Evolutionary conservation across 768 basidiomycete genomes (phyloP).

Genomic region (Boletus rubropictus): DNA sequence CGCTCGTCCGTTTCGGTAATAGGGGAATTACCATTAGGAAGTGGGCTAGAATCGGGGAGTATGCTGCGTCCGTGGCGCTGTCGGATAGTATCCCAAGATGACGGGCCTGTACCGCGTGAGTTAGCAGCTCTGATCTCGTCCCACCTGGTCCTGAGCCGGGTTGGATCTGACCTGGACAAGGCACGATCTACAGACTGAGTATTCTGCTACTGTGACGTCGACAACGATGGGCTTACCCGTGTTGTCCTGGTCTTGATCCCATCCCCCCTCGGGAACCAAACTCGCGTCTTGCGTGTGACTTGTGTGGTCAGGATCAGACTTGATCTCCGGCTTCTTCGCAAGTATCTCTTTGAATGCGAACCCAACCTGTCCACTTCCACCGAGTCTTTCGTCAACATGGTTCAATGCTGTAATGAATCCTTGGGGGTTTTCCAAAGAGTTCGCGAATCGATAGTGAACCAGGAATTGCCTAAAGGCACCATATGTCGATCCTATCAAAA

Average conservation of each 20-base stretch:
- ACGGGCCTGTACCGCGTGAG: constrained; percentile 35
- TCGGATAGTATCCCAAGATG: constrained; percentile 66
- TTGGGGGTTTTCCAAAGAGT: constrained; percentile 28
- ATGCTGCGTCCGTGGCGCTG: constrained; percentile 45
- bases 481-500: constrained; percentile 28
- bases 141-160: constrained; percentile 43
- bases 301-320: not conserved
- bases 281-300: constrained; percentile 3
- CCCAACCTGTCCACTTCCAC: constrained; percentile 27
- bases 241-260: constrained; percentile 9
- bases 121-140: constrained; percentile 60
- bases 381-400: constrained; percentile 29
- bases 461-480: constrained; percentile 30
- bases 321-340: constrained; percentile 11
- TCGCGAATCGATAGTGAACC: constrained; percentile 27
- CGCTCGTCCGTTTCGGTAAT: constrained; percentile 30
- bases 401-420: constrained; percentile 29
- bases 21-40: constrained; percentile 3
- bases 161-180: constrained; percentile 4
- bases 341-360: constrained; percentile 24
- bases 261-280: constrained; percentile 14
- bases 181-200: constrained; percentile 5
- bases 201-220: not conserved
- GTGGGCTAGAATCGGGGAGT: constrained; percentile 11
- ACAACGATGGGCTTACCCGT: constrained; percentile 11